Base-by-base conservation (phyloP, 1,139 yeast genomes). In the Saccharomyces hybrid region DNA sequence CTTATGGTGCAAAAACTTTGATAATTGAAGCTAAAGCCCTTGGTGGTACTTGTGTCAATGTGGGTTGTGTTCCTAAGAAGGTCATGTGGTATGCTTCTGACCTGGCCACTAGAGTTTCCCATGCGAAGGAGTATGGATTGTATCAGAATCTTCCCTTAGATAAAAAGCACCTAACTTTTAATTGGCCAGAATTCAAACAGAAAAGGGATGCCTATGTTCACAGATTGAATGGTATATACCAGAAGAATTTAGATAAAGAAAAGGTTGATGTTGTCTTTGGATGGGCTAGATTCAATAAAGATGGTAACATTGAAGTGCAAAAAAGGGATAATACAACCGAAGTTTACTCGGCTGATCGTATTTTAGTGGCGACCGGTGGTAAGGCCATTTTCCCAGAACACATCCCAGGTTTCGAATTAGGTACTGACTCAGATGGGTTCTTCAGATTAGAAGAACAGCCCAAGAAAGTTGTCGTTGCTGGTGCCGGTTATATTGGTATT, bases 1-100 rank as follows among this genome's bases (percentile, higher is more conserved):
- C 84, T 50, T 83, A 90, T 64, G 99, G 99, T 27, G 96, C 95
- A 31, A 88, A 89, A 62, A 86, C 95, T 1, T 77, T 91, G 58
- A 69, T 93, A 46, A 78, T 93, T 56, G 99, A 95, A 72, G 82
- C 88, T 46, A 81, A 83, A 56, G 82, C 76, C 57, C 79, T 95
- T 72, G 99, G 99, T 55, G 99, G 99, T 47, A 95, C 99, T 49
- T 93, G 99, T 79, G 99, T 95, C 61, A 95, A 93, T 70, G 99
- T 91, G 48, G 99, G 99, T 16, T 93, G 99, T 78, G 99, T 93
- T 42, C 99, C 99, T 49, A 93, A 93, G 78, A 93, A 93, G 72
- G 90, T 95, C 52, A 91, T 93, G 98, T 93, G 99, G 99, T 84
- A 90, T 62, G 97, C 97, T 23, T 84, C 93, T 34, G 97, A 90